phyloP scores from a whole-genome alignment of 164 flowering plant species.

The Umbellularia californica region DNA sequence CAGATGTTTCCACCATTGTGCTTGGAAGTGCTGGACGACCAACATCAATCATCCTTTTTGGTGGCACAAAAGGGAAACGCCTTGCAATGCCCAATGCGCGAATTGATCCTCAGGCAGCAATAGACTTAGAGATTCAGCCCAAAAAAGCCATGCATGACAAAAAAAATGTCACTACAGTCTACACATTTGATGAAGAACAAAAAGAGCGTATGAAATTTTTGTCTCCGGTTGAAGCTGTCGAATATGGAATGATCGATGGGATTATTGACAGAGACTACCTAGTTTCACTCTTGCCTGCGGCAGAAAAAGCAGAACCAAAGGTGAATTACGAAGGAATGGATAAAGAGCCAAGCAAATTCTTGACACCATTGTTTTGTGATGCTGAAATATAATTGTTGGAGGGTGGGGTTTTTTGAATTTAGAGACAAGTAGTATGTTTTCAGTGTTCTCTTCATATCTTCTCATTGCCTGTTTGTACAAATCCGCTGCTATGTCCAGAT shows the following conservation, averaged over 20 bases:
- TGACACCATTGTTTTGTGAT: conserved; percentile 82
- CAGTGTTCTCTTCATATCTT: background rate
- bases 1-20: conserved; percentile 90
- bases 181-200: conserved; percentile 66
- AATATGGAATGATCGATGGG: conserved; percentile 83
- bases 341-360: conserved; percentile 61
- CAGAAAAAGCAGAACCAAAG: conserved; percentile 58
- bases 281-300: conserved; percentile 68
- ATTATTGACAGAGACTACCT: conserved; percentile 79
- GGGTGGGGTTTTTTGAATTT: background rate
- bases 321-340: conserved; percentile 43
- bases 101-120: conserved; percentile 73
- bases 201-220: conserved; percentile 86
- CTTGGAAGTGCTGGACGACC: conserved; percentile 88
- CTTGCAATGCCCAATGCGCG: conserved; percentile 93
- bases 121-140: conserved; percentile 84
- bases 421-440: background rate
- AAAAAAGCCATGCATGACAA: conserved; percentile 72
- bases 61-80: conserved; percentile 96
- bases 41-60: conserved; percentile 81
- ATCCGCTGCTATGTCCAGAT: background rate
- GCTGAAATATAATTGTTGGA: conserved; percentile 70
- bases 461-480: background rate
- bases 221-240: conserved; percentile 95
- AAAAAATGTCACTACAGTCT: conserved; percentile 51